Evolutionary conservation across 106 monocot genomes (phyloP).

Genomic region (Platanthera zijinensis): DNA sequence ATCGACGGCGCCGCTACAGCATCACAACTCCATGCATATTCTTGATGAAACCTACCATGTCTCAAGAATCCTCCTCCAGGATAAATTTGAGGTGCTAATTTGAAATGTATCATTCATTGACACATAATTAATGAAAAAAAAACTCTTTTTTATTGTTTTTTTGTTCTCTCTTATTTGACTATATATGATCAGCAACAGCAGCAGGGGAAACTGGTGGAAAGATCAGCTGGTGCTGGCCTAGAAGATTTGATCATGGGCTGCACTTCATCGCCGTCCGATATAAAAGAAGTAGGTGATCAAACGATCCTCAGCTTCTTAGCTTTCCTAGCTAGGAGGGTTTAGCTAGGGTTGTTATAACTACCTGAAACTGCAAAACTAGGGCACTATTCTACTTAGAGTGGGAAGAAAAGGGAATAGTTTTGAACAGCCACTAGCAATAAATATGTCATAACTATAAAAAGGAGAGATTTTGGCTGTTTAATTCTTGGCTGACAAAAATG

Average conservation of each 20-base stretch:
- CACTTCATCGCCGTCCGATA: constrained; percentile 34
- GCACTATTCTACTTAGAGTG: background rate
- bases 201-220: constrained; percentile 50
- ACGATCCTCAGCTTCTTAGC: background rate
- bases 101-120: background rate
- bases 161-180: background rate
- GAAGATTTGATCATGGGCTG: constrained; percentile 90
- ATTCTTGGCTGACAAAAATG: no score
- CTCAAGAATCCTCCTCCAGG: constrained; percentile 38
- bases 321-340: constrained; percentile 16
- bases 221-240: constrained; percentile 52
- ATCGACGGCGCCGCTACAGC: constrained; percentile 8
- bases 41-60: constrained; percentile 43
- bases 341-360: constrained; percentile 23
- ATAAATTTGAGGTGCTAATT: constrained; percentile 22
- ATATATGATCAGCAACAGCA: constrained; percentile 18
- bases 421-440: no score
- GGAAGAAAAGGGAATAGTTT: no score
- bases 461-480: no score
- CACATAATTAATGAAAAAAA: background rate
- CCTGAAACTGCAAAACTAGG: constrained; percentile 7
- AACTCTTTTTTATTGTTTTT: background rate
- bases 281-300: constrained; percentile 55
- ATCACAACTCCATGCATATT: constrained; percentile 26
- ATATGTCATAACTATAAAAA: no score